Base-by-base conservation (phyloP, 2,329 filamentous ascomycete genomes). In the Fusarium tanahbumbuense region DNA sequence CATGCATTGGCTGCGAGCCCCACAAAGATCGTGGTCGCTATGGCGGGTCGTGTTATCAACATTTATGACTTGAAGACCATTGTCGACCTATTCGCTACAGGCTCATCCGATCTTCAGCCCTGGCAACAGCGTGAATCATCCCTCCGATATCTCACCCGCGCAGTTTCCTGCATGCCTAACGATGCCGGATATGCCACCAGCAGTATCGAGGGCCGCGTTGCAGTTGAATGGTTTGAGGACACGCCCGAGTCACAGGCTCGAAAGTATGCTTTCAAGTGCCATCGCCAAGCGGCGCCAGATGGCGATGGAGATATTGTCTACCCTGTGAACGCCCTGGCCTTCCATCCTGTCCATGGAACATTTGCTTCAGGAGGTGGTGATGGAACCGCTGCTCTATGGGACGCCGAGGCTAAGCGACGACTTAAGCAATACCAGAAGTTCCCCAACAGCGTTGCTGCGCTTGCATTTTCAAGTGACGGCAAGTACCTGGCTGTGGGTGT, bases 241-340 rank as follows among this genome's bases (percentile, higher is more conserved):
- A 93, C 90, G 8, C 85, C 89, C 44, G 92, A 95, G 79, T 94
- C 92, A 6, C 94, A 98, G 82, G 91, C 92, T 41, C 89, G 94
- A 72, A 98, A 98, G 80, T 99, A 98, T 79, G 96, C 96, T 16
- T 99, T 99, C 88, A 99, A 99, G 81, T 99, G 96, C 81, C 96
- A 99, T 81, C 89, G 96, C 7, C 93, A 97, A 79, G 86, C 89
- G 2, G 86, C 85, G 12, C 81, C 88, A 3, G 86, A 90, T 42
- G 85, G 86, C 12, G 87, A 87, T 41, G 89, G 86, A 30, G 94
- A 97, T 75, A 87, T 97, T 7, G 93, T 98, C 5, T 97, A 94
- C 76, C 94, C 94, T 0, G 94, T 98, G 72, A 96, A 98, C 77
- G 92, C 94, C 5, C 86, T 98, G 10, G 89, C 93, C 1, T 98